Base-by-base conservation (phyloP, 2,329 filamentous ascomycete genomes). In the Pseudocercospora fijiensis region DNA sequence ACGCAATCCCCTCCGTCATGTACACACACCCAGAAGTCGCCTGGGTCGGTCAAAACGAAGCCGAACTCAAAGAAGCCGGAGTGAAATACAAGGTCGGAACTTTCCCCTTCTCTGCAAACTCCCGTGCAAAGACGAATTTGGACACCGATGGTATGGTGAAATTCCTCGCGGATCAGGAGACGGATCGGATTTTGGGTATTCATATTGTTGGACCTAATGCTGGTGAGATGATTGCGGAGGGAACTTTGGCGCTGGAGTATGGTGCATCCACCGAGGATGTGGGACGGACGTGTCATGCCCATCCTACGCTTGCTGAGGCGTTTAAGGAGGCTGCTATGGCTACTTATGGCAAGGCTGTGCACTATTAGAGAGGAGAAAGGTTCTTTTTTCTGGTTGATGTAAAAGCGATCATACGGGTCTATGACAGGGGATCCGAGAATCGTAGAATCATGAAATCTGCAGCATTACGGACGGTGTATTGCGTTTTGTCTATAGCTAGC, bases 261-360 rank as follows among this genome's bases (percentile, higher is more conserved):
- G 95, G 95, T 69, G 95, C 95, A 28, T 95, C 90, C 69, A 93
- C 88, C 74, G 95, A 99, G 83, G 95, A 97, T 79, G 91, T 96
- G 76, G 92, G 90, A 66, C 87, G 95, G 76, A 98, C 95, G 69
- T 95, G 91, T 81, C 95, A 99, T 81, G 95, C 95, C 61, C 95
- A 99, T 82, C 95, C 95, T 62, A 97, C 93, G 58, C 85, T 99
- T 65, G 88, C 94, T 24, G 95, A 99, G 84, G 95, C 95, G 51
- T 98, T 99, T 86, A 99, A 99, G 86, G 95, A 99, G 86, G 95
- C 95, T 75, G 95, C 95, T 72, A 98, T 99, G 95, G 91, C 92
- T 67, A 97, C 94, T 57, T 92, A 96, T 83, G 87, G 88, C 75
- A 95, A 96, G 84, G 89, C 95, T 70, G 96, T 99, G 78, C 95